phyloP scores from a whole-genome alignment of 2,329 filamentous ascomycete species.

The Colletotrichum caudatum region DNA sequence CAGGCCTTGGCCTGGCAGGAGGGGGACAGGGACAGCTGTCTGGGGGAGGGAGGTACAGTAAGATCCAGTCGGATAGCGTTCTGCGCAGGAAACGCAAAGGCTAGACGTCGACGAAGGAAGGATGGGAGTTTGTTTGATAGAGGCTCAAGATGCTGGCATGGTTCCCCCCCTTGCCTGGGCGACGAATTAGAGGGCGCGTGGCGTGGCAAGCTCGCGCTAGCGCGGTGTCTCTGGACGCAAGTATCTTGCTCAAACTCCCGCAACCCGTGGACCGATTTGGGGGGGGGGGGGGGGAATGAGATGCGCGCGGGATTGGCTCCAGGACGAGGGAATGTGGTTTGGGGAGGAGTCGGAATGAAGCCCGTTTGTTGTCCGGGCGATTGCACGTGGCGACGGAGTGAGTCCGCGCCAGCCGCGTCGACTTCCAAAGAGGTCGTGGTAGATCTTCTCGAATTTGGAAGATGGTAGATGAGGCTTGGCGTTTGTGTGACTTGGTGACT shows the following conservation, averaged over 20 bases:
- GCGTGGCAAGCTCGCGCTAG: constrained; percentile 36
- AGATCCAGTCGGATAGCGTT: not conserved
- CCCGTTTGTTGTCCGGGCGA: constrained; percentile 8
- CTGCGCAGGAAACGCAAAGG: not conserved
- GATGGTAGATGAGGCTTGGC: no score
- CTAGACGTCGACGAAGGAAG: constrained; percentile 1
- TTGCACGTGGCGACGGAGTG: not conserved
- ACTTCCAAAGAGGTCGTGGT: not conserved
- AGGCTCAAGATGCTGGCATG: constrained; percentile 26
- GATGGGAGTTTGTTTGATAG: not conserved
- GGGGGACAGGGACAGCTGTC: constrained; percentile 2
- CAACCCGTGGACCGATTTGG: constrained; percentile 20
- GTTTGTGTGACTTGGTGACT: not conserved
- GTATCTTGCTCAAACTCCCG: constrained; percentile 44
- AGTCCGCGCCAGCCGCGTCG: not conserved
- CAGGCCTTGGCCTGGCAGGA: constrained; percentile 4
- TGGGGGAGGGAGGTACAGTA: not conserved
- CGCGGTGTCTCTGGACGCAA: constrained; percentile 33
- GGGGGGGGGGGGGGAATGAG: not conserved
- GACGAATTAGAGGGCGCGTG: constrained; percentile 35
- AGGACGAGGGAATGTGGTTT: not conserved
- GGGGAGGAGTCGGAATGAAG: constrained; percentile 21
- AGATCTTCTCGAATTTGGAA: not conserved
- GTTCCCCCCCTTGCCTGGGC: constrained; percentile 2
- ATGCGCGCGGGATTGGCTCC: not conserved